These are phyloP conservation scores for Haplosporangium sp. DNA, from an alignment of 371 early-diverging fungal genomes.

Conservation along the genomic window DNA sequence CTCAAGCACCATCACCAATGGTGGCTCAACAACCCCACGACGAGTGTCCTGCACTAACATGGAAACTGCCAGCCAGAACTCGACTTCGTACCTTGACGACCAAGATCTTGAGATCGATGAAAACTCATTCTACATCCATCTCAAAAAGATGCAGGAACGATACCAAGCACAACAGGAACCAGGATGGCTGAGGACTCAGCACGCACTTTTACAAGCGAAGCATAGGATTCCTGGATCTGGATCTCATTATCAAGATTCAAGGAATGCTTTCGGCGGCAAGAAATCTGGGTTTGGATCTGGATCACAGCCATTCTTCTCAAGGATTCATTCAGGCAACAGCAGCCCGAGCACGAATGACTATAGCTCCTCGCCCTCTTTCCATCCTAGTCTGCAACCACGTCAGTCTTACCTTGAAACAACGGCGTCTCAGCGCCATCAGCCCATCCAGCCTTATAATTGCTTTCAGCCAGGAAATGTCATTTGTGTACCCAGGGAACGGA, in stretches of 20 bases:
- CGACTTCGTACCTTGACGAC: constrained; percentile 34
- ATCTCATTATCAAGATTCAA: constrained; percentile 16
- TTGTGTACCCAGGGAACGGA: constrained; percentile 68
- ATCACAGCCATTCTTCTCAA: constrained; percentile 27
- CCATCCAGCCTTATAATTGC: constrained; percentile 41
- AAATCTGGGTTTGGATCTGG: constrained; percentile 17
- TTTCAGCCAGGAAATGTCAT: constrained; percentile 64
- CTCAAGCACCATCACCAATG: constrained; percentile 43
- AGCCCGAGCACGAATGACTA: constrained; percentile 43
- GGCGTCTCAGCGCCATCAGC: constrained; percentile 35
- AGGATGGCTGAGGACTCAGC: constrained; percentile 45
- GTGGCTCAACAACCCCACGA: constrained; percentile 25
- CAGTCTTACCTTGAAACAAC: constrained; percentile 3
- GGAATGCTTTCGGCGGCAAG: constrained; percentile 3
- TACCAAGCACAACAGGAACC: constrained; percentile 37
- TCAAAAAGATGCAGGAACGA: constrained; percentile 50
- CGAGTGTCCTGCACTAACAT: constrained; percentile 29
- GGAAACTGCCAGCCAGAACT: constrained; percentile 38
- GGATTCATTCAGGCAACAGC: constrained; percentile 28
- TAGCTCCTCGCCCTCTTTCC: constrained; percentile 43
- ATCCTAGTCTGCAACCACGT: constrained; percentile 15
- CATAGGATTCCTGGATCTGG: constrained; percentile 29
- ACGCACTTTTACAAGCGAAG: constrained; percentile 44
- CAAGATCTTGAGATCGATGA: constrained; percentile 48
- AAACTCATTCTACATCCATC: constrained; percentile 46